Conservation (phyloP, 371 early-diverging fungal species). For the Apophysomyces ossiformis region DNA sequence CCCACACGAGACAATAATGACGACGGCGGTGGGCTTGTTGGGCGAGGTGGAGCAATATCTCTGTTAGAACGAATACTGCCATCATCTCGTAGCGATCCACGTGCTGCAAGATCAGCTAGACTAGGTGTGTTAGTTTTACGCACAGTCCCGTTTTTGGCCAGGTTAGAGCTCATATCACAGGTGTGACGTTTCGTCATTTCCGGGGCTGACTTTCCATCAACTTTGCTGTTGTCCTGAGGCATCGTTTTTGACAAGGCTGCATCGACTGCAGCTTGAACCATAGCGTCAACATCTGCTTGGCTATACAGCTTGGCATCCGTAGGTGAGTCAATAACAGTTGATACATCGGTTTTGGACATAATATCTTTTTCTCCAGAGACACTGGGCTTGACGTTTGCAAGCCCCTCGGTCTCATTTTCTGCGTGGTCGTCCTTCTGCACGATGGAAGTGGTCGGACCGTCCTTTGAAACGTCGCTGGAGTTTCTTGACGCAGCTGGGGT, state of each 20-base stretch:
- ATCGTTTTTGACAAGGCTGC: slow-evolving; percentile 6
- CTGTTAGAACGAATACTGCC: slow-evolving; percentile 11
- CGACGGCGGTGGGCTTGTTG: slow-evolving; percentile 35
- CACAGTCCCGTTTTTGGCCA: slow-evolving; percentile 5
- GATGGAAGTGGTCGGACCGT: too few species aligned
- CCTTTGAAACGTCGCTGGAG: too few species aligned
- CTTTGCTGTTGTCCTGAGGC: slow-evolving; percentile 2
- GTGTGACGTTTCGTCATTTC: neutral
- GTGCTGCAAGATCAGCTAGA: slow-evolving; percentile 21
- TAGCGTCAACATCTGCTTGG: slow-evolving; percentile 21
- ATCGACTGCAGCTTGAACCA: slow-evolving; percentile 17
- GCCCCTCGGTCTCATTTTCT: neutral
- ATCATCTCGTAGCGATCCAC: slow-evolving; percentile 9
- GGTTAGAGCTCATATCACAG: slow-evolving; percentile 14
- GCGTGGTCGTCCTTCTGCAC: neutral
- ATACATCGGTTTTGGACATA: too few species aligned
- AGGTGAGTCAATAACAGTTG: neutral
- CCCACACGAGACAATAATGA: slow-evolving; percentile 24
- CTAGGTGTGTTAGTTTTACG: slow-evolving; percentile 13
- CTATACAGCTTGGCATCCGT: slow-evolving; percentile 6
- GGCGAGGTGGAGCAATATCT: slow-evolving; percentile 29
- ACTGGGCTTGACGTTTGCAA: neutral
- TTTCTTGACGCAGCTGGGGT: neutral
- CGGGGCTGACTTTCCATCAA: neutral
- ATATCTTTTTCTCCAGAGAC: neutral